Evolutionary conservation across 805 yeast species (phyloP), one percentile per base, ranked within the genome.

Genomic region (Yarrowia sp.): DNA sequence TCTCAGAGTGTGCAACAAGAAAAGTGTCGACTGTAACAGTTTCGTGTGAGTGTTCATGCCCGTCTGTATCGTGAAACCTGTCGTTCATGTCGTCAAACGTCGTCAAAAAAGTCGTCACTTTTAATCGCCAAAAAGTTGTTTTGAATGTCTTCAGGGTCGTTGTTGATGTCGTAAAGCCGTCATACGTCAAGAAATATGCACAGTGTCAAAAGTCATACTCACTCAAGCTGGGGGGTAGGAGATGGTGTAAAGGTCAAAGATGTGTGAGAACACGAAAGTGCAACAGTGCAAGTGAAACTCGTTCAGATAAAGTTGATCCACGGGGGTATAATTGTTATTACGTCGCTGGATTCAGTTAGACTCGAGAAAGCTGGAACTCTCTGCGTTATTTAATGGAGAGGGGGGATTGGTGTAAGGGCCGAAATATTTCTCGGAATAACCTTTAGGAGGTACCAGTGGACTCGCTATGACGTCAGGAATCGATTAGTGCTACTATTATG

Each of bases 341-440:
- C 53, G 41, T 48, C 55, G 41, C 55, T 48, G 55, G 55, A 48
- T 48, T 48, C 55, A 48, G 55, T 48, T 48, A 48, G 41, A 48
- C 55, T 48, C 55, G 35, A 36, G 22, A 36, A 33, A 51, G 22
- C 33, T 36, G 58, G 58, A 51, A 51, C 58, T 51, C 58, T 51
- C 58, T 51, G 58, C 58, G 58, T n/a, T 8, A 51, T 51, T 51
- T 51, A 51, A 51, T 51, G 22, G 33, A 7, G 42, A 10, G 38
- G 41, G 31, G 39, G n/a, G 0, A 15, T 6, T 9, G 4, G 32
- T 6, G 17, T 48, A 13, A 7, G 6, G 41, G 7, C 13, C 15
- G 9, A 4, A 35, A 11, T 3, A 17, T 4, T 35, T 4, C n/a
- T 2, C 31, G n/a, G 4, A 48, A 10, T 48, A 32, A 17, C 11